Evolutionary conservation across 1,139 yeast species (phyloP), one percentile per base, ranked within the genome.

Genomic region (Cylindricascospora bacillispora): DNA sequence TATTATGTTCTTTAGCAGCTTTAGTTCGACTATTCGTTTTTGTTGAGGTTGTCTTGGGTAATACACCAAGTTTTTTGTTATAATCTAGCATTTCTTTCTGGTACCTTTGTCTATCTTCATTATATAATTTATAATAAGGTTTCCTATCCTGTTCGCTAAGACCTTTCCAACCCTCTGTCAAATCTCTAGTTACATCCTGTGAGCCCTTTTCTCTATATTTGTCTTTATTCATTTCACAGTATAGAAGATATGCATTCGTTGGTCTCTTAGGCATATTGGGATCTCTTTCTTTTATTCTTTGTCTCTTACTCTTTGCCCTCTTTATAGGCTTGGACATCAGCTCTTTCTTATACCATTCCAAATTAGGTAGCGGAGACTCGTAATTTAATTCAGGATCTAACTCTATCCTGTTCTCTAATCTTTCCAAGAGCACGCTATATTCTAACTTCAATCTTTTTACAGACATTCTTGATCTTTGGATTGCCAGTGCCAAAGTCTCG

Each of bases 221-320:
- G 31, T 81, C 94, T 54, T 82, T 80, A 48, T 82, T 92, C 59
- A 71, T 60, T 37, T 85, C 95, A 57, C 95, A 85, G 50, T 80
- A 85, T 35, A 82, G 70, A 39, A 83, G 62, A 48, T 85, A 83
- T 6, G 95, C 93, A 54, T 85, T 85, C 4, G 93, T 79, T 11
- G 95, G 94, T 44, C 93, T 66, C 45, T 81, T 81, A 11, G 95
- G 95, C 46, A 78, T 67, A 42, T 73, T 76, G 3, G 93, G 94
- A 52, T 81, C 93, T 45, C 85, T 68, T 16, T 37, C 61, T 38
- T 40, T 49, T 6, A 39, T 42, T 33, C 36, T 60, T 31, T 43
- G 56, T 25, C 49, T 48, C 36, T 52, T 57, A 25, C 43, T 45
- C 36, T 49, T 53, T 28, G 44, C 37, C 33, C 34, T 44, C 38